A percentile compares a stretch with the other conserved stretches of the same genome.
Conservation (phyloP, 1,284 basidiomycete genomes). For the Pterulicium gracile region DNA sequence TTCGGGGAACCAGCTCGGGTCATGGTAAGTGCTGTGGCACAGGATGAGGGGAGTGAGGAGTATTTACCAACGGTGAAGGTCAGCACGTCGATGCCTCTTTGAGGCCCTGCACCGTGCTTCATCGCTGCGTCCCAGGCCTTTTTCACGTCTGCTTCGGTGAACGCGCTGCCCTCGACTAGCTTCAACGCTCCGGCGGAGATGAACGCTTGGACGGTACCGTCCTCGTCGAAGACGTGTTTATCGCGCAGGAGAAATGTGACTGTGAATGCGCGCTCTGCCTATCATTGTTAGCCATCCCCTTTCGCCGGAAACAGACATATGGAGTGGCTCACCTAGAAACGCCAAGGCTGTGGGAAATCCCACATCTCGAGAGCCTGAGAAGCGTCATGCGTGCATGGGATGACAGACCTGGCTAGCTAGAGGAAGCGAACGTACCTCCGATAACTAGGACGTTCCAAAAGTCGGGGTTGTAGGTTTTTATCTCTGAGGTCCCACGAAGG, state of each 20-base stretch:
- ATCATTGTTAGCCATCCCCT: neutral
- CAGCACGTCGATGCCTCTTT: neutral
- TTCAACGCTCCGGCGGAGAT: neutral
- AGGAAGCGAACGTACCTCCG: neutral
- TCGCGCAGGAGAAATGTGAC: neutral
- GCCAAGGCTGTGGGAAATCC: neutral
- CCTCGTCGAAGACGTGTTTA: neutral
- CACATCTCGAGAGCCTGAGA: neutral
- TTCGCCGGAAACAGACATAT: neutral
- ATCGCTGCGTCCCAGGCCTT: neutral
- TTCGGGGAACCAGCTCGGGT: neutral
- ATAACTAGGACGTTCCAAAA: neutral
- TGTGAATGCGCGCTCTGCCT: neutral
- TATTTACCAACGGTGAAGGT: neutral
- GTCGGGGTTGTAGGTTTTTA: too few species aligned
- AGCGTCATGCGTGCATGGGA: neutral
- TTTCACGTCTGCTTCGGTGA: neutral
- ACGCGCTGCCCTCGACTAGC: neutral
- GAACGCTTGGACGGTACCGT: neutral
- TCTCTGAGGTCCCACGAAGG: too few species aligned
- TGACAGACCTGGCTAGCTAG: neutral
- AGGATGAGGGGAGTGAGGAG: neutral
- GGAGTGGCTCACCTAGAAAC: neutral
- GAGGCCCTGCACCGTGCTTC: neutral
- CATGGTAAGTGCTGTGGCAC: neutral